A percentile compares a stretch with the other conserved stretches of the same genome.
Conservation (phyloP, 2,329 filamentous ascomycete species). For the Chaetomiaceae sp. region DNA sequence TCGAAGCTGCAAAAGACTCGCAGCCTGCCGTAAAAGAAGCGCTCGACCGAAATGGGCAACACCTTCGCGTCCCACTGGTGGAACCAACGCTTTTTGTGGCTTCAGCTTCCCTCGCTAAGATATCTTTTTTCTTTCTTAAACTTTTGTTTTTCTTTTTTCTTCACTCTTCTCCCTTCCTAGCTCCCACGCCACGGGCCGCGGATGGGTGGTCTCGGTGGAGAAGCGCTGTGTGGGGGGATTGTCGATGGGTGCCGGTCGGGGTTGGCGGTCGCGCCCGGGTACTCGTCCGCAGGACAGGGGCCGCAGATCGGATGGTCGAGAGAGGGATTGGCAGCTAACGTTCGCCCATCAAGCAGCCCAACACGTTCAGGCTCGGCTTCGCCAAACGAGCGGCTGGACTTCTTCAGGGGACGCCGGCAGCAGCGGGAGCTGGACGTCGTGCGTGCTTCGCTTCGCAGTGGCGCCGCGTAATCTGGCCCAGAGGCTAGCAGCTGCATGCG, state of each 20-base stretch:
- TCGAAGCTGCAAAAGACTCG: conserved; percentile 28
- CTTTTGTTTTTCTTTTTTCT: conserved; percentile 7
- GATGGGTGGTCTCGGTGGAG: conserved; percentile 12
- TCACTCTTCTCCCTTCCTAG: conserved; percentile 5
- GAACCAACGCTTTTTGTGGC: conserved; percentile 17
- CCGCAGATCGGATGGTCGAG: conserved; percentile 23
- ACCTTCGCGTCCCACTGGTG: conserved; percentile 18
- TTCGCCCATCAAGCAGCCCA: conserved; percentile 15
- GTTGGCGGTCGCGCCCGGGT: conserved; percentile 11
- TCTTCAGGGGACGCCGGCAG: background rate
- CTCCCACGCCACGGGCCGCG: conserved; percentile 13
- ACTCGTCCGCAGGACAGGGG: conserved; percentile 16
- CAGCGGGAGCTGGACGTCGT: conserved; percentile 11
- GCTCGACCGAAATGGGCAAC: conserved; percentile 22
- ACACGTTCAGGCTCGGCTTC: conserved; percentile 15
- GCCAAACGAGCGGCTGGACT: conserved; percentile 16
- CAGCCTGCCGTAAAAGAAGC: conserved; percentile 20
- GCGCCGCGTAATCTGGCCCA: conserved; percentile 18
- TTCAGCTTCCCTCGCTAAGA: conserved; percentile 12
- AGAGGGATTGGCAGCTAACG: conserved; percentile 24
- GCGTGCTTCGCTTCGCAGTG: conserved; percentile 18
- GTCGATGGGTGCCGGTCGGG: conserved; percentile 14
- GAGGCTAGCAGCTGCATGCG: conserved; percentile 1
- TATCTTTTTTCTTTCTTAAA: conserved; percentile 8
- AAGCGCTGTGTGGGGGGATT: conserved; percentile 12